A percentile compares a stretch with the other conserved stretches of the same genome.
phyloP scores from a whole-genome alignment of 495 filamentous ascomycete species.

The Penicillium nucicola region DNA sequence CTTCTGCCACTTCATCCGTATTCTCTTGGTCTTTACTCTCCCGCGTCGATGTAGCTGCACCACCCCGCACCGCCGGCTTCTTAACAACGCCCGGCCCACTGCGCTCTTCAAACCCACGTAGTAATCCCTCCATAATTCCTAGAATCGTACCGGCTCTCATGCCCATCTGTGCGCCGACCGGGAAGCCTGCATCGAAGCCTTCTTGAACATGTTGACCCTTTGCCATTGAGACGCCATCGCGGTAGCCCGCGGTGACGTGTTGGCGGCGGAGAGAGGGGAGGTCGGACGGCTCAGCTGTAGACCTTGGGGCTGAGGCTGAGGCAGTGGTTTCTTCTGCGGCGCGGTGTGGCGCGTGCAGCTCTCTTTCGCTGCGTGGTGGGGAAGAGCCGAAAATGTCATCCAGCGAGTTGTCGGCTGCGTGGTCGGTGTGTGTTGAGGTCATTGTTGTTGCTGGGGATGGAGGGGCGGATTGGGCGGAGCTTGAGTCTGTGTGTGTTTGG shows the following conservation, averaged over 20 bases:
- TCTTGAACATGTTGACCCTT: constrained; percentile 69
- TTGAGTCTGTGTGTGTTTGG: not conserved
- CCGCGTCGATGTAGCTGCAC: constrained; percentile 7
- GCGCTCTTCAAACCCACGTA: constrained; percentile 33
- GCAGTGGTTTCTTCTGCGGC: not conserved
- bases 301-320: not conserved
- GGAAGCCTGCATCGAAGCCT: constrained; percentile 88
- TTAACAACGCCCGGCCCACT: constrained; percentile 22
- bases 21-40: not conserved
- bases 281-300: constrained; percentile 55
- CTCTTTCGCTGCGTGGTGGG: constrained; percentile 19
- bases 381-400: constrained; percentile 50
- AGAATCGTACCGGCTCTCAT: constrained; percentile 65
- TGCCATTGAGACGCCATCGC: constrained; percentile 73
- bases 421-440: constrained; percentile 19
- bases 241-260: constrained; percentile 85
- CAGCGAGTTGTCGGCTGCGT: constrained; percentile 32
- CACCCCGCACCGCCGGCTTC: constrained; percentile 24
- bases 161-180: constrained; percentile 75
- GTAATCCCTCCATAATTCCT: constrained; percentile 67
- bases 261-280: constrained; percentile 69
- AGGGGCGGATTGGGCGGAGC: constrained; percentile 7
- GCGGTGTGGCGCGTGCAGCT: not conserved
- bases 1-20: constrained; percentile 15
- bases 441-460: constrained; percentile 29